Evolutionary conservation across 352 stramenopile species (phyloP).

Genomic region (Phytopythium ostracodes): DNA sequence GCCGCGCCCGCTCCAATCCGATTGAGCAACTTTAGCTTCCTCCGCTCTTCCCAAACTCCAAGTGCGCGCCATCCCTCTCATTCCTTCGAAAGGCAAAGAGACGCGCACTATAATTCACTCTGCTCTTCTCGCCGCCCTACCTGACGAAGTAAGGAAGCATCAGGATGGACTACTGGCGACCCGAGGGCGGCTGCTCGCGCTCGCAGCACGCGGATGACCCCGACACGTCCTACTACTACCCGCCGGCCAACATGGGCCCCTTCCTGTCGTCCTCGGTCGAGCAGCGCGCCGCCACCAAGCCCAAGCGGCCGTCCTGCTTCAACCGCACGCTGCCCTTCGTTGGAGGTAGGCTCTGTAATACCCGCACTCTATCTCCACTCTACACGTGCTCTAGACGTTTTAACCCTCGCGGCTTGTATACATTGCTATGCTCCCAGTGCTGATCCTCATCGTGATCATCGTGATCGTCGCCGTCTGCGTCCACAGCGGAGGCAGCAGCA

Average conservation of each 20-base stretch:
- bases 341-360: slow-evolving; percentile 13
- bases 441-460: slow-evolving; percentile 37
- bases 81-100: not conserved
- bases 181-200: not conserved
- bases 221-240: slow-evolving; percentile 26
- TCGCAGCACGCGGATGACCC: slow-evolving; percentile 17
- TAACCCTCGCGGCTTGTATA: not conserved
- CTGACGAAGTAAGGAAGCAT: not conserved
- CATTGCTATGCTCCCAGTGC: slow-evolving; percentile 6
- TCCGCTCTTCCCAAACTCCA: not conserved
- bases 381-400: not conserved
- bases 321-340: slow-evolving; percentile 17
- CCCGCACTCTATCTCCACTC: not conserved
- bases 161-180: not conserved
- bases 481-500: slow-evolving; percentile 21
- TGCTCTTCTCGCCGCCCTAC: not conserved
- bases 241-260: slow-evolving; percentile 20
- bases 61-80: not conserved
- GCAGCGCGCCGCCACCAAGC: slow-evolving; percentile 20
- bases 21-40: not conserved
- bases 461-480: slow-evolving; percentile 31
- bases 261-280: slow-evolving; percentile 23
- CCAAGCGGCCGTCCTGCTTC: slow-evolving; percentile 17
- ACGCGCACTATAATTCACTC: not conserved
- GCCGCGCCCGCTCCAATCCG: not conserved